Percentiles rank a stretch among this genome's conserved stretches.
Conservation (phyloP, 345 rosid genomes). For the Pseudoturritis turrita region DNA sequence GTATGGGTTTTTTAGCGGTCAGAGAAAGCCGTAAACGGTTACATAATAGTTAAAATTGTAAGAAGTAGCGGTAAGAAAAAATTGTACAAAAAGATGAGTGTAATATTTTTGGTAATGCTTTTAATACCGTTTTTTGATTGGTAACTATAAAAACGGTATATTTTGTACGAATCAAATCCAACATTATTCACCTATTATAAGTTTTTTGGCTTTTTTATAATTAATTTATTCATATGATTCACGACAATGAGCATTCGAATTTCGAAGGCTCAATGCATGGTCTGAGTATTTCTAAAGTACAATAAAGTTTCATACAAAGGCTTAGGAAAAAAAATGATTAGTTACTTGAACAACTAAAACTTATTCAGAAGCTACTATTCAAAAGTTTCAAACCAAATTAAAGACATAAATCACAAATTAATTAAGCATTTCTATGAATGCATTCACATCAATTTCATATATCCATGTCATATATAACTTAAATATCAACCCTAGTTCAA, state of each 20-base stretch:
- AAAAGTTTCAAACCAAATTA: neutral
- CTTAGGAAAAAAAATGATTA: neutral
- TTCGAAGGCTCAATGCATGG: neutral
- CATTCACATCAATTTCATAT: slow-evolving; percentile 18
- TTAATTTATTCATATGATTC: neutral
- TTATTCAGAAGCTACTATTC: neutral
- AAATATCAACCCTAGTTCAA: slow-evolving; percentile 16
- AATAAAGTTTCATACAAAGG: neutral
- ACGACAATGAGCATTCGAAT: neutral
- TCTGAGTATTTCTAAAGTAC: neutral
- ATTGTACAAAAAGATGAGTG: too few relatives aligned
- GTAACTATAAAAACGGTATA: too few relatives aligned
- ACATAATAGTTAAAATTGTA: too few relatives aligned
- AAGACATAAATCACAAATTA: neutral
- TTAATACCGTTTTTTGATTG: too few relatives aligned
- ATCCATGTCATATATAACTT: slow-evolving; percentile 10
- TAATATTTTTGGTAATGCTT: too few relatives aligned
- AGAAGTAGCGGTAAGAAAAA: too few relatives aligned
- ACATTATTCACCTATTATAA: neutral
- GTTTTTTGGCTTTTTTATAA: neutral
- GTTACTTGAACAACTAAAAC: neutral
- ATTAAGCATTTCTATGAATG: slow-evolving; percentile 12
- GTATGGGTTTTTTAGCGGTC: too few relatives aligned
- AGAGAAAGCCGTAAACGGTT: too few relatives aligned
- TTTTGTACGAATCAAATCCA: too few relatives aligned